A percentile compares a stretch with the other conserved stretches of the same genome.
Evolutionary conservation across 2,329 filamentous ascomycete species (phyloP).

Genomic region (Blastomyces percursus): DNA sequence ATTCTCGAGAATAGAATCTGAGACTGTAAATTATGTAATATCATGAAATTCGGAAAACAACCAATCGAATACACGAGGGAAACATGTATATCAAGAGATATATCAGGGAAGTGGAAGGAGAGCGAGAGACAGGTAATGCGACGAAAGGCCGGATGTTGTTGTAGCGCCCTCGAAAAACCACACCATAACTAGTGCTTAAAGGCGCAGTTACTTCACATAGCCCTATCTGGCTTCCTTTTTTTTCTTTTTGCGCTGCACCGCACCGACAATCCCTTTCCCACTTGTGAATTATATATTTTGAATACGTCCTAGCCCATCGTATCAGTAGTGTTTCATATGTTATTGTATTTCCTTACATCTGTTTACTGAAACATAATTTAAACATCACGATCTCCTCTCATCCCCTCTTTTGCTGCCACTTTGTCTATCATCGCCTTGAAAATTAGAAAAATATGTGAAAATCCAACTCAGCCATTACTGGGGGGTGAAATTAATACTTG

Average conservation of each 20-base stretch:
- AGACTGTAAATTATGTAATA: slow-evolving; percentile 1
- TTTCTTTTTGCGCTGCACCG: not conserved
- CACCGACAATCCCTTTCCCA: not conserved
- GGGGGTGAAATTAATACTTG: not conserved
- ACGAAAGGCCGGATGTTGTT: not conserved
- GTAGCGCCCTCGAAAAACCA: not conserved
- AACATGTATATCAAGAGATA: not conserved
- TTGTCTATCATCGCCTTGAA: not conserved
- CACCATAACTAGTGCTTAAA: not conserved
- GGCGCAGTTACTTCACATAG: not conserved
- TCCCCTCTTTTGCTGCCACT: not conserved
- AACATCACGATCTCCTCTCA: slow-evolving; percentile 2
- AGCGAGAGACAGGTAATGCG: not conserved
- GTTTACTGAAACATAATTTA: not conserved
- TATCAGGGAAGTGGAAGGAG: not conserved
- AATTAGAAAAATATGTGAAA: not conserved
- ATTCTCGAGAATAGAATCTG: not conserved
- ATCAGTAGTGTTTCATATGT: not conserved
- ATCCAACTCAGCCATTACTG: not conserved
- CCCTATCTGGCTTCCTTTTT: not conserved
- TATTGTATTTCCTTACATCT: not conserved
- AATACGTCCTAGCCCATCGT: not conserved
- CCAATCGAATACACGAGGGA: not conserved
- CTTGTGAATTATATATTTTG: not conserved
- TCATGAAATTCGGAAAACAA: not conserved